These are phyloP conservation scores for Trichoderma atroviride DNA, from an alignment of 2,329 filamentous ascomycete genomes.

Conservation along the genomic window DNA sequence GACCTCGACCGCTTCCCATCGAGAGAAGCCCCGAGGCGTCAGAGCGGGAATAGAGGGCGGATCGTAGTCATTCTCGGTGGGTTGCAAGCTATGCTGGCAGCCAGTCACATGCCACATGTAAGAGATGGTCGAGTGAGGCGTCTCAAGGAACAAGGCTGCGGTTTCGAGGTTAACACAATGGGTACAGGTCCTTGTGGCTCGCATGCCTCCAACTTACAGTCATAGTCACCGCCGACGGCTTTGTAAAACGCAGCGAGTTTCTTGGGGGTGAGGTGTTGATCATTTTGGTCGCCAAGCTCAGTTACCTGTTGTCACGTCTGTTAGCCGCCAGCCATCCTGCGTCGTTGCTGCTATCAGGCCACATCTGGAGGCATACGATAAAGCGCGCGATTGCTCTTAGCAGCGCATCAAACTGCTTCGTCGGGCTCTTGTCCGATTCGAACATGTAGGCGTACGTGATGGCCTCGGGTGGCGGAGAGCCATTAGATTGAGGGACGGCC, in stretches of 20 bases:
- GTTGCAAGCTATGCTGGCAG: slow-evolving; percentile 85
- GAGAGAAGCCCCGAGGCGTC: slow-evolving; percentile 80
- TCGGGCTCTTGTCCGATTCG: slow-evolving; percentile 67
- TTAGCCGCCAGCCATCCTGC: slow-evolving; percentile 28
- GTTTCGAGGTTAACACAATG: slow-evolving; percentile 14
- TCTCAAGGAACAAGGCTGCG: slow-evolving; percentile 73
- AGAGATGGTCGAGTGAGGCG: slow-evolving; percentile 73
- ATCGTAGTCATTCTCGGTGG: slow-evolving; percentile 70
- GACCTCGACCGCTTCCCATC: slow-evolving; percentile 92
- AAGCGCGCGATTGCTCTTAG: slow-evolving; percentile 68
- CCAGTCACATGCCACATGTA: slow-evolving; percentile 92
- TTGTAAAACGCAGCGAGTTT: slow-evolving; percentile 80
- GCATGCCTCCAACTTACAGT: slow-evolving; percentile 50
- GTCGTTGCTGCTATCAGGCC: neutral
- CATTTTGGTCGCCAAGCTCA: slow-evolving; percentile 60
- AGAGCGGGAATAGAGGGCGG: slow-evolving; percentile 80
- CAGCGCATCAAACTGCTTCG: slow-evolving; percentile 67
- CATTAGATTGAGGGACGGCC: slow-evolving; percentile 33
- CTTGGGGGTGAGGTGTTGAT: slow-evolving; percentile 59
- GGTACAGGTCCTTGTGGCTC: neutral
- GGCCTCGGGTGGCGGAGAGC: slow-evolving; percentile 31
- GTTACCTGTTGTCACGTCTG: slow-evolving; percentile 47
- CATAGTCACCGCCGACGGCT: slow-evolving; percentile 73
- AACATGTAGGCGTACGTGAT: slow-evolving; percentile 68
- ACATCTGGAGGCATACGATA: slow-evolving; percentile 59